phyloP scores from a whole-genome alignment of 768 basidiomycete genomes.

The Tubosaeta sp. region DNA sequence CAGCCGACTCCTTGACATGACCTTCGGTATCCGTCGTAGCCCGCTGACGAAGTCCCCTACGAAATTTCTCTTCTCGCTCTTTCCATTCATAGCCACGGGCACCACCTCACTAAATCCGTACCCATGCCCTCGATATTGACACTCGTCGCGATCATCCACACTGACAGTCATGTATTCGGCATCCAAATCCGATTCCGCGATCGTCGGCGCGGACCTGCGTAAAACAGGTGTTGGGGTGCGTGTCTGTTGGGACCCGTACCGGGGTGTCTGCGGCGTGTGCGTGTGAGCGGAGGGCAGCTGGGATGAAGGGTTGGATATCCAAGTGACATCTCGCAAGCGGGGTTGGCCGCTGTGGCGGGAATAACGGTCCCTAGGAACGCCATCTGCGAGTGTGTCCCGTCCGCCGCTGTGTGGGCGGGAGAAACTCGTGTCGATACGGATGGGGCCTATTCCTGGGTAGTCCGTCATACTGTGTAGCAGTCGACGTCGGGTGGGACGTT shows the following conservation, averaged over 20 bases:
- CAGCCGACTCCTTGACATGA: constrained; percentile 30
- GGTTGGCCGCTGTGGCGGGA: constrained; percentile 26
- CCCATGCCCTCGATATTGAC: constrained; percentile 14
- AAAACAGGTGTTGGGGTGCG: constrained; percentile 26
- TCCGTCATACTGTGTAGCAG: constrained; percentile 21
- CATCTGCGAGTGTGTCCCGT: constrained; percentile 25
- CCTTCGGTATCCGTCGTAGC: constrained; percentile 29
- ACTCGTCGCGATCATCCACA: constrained; percentile 22
- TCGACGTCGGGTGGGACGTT: neutral
- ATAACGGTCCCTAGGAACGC: constrained; percentile 23
- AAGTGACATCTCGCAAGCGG: constrained; percentile 30
- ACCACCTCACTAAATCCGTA: constrained; percentile 24
- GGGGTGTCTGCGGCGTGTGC: constrained; percentile 28
- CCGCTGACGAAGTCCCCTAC: constrained; percentile 30
- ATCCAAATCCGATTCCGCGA: constrained; percentile 30
- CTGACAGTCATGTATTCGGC: constrained; percentile 34
- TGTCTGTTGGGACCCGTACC: constrained; percentile 21
- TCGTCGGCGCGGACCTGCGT: constrained; percentile 27
- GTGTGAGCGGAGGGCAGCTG: constrained; percentile 25
- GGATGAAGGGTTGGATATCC: constrained; percentile 27
- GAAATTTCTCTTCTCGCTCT: constrained; percentile 30
- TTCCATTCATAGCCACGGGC: constrained; percentile 19
- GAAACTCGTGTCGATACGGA: constrained; percentile 31
- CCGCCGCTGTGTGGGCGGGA: constrained; percentile 24
- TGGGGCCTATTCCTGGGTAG: constrained; percentile 17